Base-by-base conservation (phyloP, 2,329 filamentous ascomycete genomes). In the Colletotrichum gloeosporioides region DNA sequence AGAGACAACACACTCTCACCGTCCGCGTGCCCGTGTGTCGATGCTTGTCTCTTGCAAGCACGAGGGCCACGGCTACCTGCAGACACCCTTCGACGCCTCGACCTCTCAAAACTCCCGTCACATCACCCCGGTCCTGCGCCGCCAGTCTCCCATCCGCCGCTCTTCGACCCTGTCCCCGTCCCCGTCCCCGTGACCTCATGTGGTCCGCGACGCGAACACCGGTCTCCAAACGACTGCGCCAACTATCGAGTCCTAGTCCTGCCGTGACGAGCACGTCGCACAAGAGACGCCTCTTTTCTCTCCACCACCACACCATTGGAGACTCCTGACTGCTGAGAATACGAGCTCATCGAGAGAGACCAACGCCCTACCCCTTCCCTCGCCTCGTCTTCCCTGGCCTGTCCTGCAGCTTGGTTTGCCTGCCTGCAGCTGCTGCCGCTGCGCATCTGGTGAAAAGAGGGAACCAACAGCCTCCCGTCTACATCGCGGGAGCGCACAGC, bases 261-360 rank as follows among this genome's bases (percentile, higher is more conserved):
- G 69, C 73, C 55, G 75, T 76, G 65, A 72, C 77, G 62, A 77
- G 64, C 73, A 77, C 77, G 82, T 85, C 78, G 78, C 80, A 85
- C 83, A 81, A 79, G 79, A 72, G 80, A 80, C 81, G 81, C 80
- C 81, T 79, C 80, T 79, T 78, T 78, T 77, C 80, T 79, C 78
- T 81, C 79, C 81, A 78, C 77, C 74, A 77, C 79, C 78, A 80
- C 77, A 79, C 80, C 79, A 84, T 85, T 84, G 82, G 81, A 80
- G 78, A 78, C 67, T 76, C 78, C 76, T 79, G 75, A 78, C 75
- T 78, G 78, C 79, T 79, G 79, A 80, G 77, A 82, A 84, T 85
- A 84, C 84, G 84, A 85, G 81, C 63, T 73, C 64, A 36, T 0
- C n/a, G 10, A 53, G 44, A 49, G 55, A 65, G n/a, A 53, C n/a